Base-by-base conservation (phyloP, 2,329 filamentous ascomycete species). In the Sporothrix mexicana region DNA sequence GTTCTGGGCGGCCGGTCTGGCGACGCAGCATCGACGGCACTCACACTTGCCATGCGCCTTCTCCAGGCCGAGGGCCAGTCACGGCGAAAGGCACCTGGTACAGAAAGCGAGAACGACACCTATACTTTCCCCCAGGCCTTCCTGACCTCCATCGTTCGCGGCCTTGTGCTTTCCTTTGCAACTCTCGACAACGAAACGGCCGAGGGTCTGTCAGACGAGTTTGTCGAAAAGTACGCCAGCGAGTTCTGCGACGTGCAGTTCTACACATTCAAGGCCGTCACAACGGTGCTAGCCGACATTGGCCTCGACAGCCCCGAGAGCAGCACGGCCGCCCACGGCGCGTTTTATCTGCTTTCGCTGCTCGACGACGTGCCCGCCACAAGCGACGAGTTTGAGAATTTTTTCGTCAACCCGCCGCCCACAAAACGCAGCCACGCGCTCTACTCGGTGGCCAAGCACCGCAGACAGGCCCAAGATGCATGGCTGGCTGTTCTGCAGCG, bases 211-310 rank as follows among this genome's bases (percentile, higher is more conserved):
- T 87, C 90, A 69, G 85, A 89, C 64, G 90, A 93, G 72, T 98
- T 95, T 76, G 85, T 92, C 36, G 88, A 93, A 73, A 93, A 93
- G 76, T 98, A 90, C 79, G 85, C 94, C 68, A 90, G 93, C 79
- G 86, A 91, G 80, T 94, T 91, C 79, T 92, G 96, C 78, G 96
- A 98, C 80, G 86, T 98, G 74, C 88, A 93, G 75, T 97, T 91
- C 80, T 94, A 92, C 80, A 93, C 94, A 0, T 93, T 97, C 79
- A 87, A 90, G 77, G 88, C 88, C 15, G 84, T 97, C 77, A 77
- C 77, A 23, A 78, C 78, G 66, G 76, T 76, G 25, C 61, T 78
- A 3, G 51, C 49, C 17, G 76, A 79, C 20, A 75, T 79, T n/a
- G 74, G 77, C 30, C 75, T 72, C 17, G 77, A 62, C 17, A 30